Percentiles rank a stretch among this genome's conserved stretches.
Conservation (phyloP, 2,329 filamentous ascomycete species). For the Zalaria sp. region DNA sequence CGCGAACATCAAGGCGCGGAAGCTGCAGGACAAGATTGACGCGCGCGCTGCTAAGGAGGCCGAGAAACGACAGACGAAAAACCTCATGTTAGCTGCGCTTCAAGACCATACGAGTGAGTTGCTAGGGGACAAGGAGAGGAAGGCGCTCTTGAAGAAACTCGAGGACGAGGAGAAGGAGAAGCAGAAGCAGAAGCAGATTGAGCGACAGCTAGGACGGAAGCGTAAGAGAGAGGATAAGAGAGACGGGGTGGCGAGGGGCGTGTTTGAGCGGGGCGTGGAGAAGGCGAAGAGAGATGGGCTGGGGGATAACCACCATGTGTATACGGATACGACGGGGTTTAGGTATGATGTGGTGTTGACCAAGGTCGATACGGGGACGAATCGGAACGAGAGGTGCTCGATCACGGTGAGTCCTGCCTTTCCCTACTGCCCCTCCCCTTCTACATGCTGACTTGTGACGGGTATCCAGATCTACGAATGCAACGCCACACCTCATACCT, state of each 20-base stretch:
- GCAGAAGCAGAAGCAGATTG: slow-evolving; percentile 16
- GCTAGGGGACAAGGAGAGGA: not conserved
- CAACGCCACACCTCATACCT: slow-evolving; percentile 42
- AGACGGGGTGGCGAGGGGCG: slow-evolving; percentile 1
- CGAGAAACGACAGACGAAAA: slow-evolving; percentile 12
- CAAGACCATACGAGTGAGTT: not conserved
- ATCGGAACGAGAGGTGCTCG: slow-evolving; percentile 43
- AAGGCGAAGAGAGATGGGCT: slow-evolving; percentile 15
- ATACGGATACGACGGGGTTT: slow-evolving; percentile 48
- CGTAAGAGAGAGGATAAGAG: slow-evolving; percentile 5
- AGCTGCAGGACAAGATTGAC: slow-evolving; percentile 12
- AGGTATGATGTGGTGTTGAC: slow-evolving; percentile 49
- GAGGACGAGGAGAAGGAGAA: slow-evolving; percentile 14
- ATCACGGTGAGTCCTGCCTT: slow-evolving; percentile 38
- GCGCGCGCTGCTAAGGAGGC: slow-evolving; percentile 16
- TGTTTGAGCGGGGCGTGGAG: slow-evolving; percentile 12
- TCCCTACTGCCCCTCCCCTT: slow-evolving; percentile 3
- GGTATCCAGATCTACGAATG: slow-evolving; percentile 52
- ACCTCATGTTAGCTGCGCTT: not conserved
- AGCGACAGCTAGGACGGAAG: slow-evolving; percentile 6
- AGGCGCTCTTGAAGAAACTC: slow-evolving; percentile 8
- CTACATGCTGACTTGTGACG: slow-evolving; percentile 10
- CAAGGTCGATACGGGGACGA: slow-evolving; percentile 33
- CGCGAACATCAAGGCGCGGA: slow-evolving; percentile 2
- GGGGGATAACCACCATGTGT: slow-evolving; percentile 46